Evolutionary conservation across 768 basidiomycete species (phyloP).

Genomic region (Calocera viscosa): DNA sequence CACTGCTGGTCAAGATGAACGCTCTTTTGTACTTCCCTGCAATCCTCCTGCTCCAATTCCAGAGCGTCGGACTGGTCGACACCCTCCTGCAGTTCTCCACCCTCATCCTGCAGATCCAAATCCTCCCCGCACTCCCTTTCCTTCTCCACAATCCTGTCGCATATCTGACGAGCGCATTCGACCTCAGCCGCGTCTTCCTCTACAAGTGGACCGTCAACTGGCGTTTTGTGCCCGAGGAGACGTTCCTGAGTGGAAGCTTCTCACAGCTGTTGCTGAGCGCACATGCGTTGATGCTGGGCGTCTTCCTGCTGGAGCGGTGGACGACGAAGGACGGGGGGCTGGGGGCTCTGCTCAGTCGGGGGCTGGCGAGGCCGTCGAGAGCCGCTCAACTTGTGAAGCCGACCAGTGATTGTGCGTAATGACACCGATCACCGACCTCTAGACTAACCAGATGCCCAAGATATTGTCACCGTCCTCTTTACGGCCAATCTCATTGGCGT

Average conservation of each 20-base stretch:
- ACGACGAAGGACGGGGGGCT: constrained; percentile 61
- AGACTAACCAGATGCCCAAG: constrained; percentile 34
- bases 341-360: constrained; percentile 40
- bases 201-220: constrained; percentile 99
- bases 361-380: constrained; percentile 37
- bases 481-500: constrained; percentile 89
- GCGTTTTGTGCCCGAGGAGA: constrained; percentile 70
- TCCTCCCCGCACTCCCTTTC: constrained; percentile 58
- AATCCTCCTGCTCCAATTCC: constrained; percentile 68
- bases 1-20: constrained; percentile 92
- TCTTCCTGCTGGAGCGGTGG: constrained; percentile 67
- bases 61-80: constrained; percentile 46
- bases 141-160: constrained; percentile 43
- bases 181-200: constrained; percentile 76
- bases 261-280: constrained; percentile 50
- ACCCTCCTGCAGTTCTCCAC: constrained; percentile 27
- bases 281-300: constrained; percentile 47
- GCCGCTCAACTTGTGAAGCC: constrained; percentile 39
- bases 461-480: constrained; percentile 67
- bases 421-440: background rate
- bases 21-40: constrained; percentile 82
- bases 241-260: constrained; percentile 55
- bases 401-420: constrained; percentile 50
- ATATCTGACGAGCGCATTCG: constrained; percentile 70
- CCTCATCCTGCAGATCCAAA: constrained; percentile 35